Base-by-base conservation (phyloP, 2,329 filamentous ascomycete species). In the Clonostachys rhizophaga region DNA sequence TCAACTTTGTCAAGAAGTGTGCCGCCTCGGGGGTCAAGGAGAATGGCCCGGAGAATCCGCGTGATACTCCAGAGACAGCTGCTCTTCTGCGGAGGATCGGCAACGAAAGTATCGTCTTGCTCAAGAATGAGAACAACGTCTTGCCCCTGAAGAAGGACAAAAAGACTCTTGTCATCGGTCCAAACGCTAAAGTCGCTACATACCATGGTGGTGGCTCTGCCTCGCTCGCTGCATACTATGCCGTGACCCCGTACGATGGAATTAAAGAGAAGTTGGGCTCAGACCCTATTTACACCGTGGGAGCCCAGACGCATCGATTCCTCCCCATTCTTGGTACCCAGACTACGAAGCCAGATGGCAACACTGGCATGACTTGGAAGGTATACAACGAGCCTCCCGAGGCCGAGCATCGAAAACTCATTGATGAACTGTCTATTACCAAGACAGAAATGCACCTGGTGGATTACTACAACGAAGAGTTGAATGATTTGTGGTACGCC, bases 231-330 rank as follows among this genome's bases (percentile, higher is more conserved):
- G 70, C 77, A 7, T 87, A 87, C 66, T 83, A 85, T 49, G 85
- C 86, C 43, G 75, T 90, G 17, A 89, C 83, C 1, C 87, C 87
- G 3, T 82, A 85, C 24, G 84, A 87, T 48, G 86, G 86, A 7
- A 88, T 91, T 55, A 76, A 4, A 8, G 70, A 70, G 34, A 78
- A 79, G 58, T 65, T 79, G 1, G 60, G 57, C 11, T 62, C 60
- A 1, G 47, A 64, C 6, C 72, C 75, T 0, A 61, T 59, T 2
- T 86, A 81, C 58, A 71, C 78, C 2, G 75, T 84, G 40, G 84
- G 84, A 10, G 78, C 76, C 37, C 83, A 86, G 59, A 81, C 79
- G 1, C 82, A 86, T 63, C 83, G 82, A 57, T 71, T 83, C 52
- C 71, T 86, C 2, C 84, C 83, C 1, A 64, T 82, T 0, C 66